Percentiles rank a stretch among this genome's conserved stretches.
phyloP scores from a whole-genome alignment of 1,139 yeast species.

The Saccharomyces hybrid region DNA sequence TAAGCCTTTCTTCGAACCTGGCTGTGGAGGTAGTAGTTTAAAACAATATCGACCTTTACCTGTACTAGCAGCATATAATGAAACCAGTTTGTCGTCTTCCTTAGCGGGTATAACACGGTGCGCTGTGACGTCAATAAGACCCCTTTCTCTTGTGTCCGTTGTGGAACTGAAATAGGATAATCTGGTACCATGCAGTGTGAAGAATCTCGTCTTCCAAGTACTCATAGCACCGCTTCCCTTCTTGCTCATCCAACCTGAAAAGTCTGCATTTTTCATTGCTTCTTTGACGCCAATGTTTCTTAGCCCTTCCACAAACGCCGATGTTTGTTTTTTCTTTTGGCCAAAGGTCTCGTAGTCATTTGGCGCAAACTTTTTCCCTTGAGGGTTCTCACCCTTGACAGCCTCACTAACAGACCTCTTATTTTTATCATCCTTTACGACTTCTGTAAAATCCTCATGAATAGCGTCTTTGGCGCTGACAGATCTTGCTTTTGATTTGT shows the following conservation, averaged over 20 bases:
- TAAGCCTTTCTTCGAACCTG: slow-evolving; percentile 90
- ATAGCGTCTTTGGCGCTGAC: slow-evolving; percentile 24
- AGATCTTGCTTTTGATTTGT: slow-evolving; percentile 20
- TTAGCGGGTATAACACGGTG: slow-evolving; percentile 78
- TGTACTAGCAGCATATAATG: slow-evolving; percentile 84
- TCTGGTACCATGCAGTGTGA: slow-evolving; percentile 86
- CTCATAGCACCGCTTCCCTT: slow-evolving; percentile 79
- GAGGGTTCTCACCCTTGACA: slow-evolving; percentile 23
- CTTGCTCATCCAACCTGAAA: slow-evolving; percentile 93
- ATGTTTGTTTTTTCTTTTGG: slow-evolving; percentile 58
- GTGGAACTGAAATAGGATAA: slow-evolving; percentile 79
- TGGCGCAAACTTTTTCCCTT: slow-evolving; percentile 28
- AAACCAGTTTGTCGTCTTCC: slow-evolving; percentile 69
- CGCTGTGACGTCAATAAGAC: slow-evolving; percentile 90
- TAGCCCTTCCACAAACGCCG: slow-evolving; percentile 92
- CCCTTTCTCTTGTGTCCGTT: slow-evolving; percentile 77
- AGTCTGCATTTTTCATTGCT: slow-evolving; percentile 66
- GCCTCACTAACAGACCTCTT: slow-evolving; percentile 31
- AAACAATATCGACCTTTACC: slow-evolving; percentile 91
- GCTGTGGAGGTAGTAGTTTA: slow-evolving; percentile 93
- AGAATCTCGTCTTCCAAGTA: slow-evolving; percentile 86
- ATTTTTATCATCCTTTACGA: slow-evolving; percentile 18
- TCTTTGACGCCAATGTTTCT: slow-evolving; percentile 67
- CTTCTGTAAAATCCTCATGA: slow-evolving; percentile 11
- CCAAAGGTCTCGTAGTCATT: slow-evolving; percentile 17